A percentile compares a stretch with the other conserved stretches of the same genome.
Conservation (phyloP, 192 early-diverging fungal species). For the Pilaira anomala region DNA sequence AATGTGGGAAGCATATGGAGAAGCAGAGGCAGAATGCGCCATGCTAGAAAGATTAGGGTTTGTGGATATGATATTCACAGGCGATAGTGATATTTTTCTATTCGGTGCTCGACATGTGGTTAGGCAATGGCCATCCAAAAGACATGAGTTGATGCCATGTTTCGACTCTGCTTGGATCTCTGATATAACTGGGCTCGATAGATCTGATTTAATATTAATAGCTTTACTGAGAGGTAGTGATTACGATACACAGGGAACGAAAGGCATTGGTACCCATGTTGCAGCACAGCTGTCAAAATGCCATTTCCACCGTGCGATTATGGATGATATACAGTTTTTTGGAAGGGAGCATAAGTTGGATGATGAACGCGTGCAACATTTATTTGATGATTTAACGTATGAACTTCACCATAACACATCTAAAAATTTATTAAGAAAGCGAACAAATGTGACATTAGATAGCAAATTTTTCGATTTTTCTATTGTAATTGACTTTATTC, state of each 20-base stretch:
- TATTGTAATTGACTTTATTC: conserved; percentile 7
- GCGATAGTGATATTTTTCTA: conserved; percentile 34
- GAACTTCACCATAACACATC: neutral
- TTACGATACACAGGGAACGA: conserved; percentile 17
- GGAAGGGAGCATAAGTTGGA: neutral
- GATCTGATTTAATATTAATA: conserved; percentile 26
- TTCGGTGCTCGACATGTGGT: conserved; percentile 35
- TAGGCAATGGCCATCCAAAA: conserved; percentile 18
- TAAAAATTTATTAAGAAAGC: neutral
- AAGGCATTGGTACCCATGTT: conserved; percentile 15
- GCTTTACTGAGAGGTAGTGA: conserved; percentile 23
- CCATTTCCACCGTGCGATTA: conserved; percentile 7
- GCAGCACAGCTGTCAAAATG: conserved; percentile 16
- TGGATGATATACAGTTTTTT: conserved; percentile 14
- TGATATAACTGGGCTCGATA: conserved; percentile 11
- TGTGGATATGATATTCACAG: conserved; percentile 34
- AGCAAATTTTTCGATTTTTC: neutral
- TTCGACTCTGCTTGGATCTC: conserved; percentile 15
- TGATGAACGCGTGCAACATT: neutral
- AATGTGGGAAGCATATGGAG: conserved; percentile 29
- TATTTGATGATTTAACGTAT: conserved; percentile 5
- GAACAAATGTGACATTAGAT: neutral
- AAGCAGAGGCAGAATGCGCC: conserved; percentile 43
- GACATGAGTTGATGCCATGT: neutral
- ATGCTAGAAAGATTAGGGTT: conserved; percentile 18